Conservation (phyloP, 441 rosid genomes). For the Gossypium trilobum region DNA sequence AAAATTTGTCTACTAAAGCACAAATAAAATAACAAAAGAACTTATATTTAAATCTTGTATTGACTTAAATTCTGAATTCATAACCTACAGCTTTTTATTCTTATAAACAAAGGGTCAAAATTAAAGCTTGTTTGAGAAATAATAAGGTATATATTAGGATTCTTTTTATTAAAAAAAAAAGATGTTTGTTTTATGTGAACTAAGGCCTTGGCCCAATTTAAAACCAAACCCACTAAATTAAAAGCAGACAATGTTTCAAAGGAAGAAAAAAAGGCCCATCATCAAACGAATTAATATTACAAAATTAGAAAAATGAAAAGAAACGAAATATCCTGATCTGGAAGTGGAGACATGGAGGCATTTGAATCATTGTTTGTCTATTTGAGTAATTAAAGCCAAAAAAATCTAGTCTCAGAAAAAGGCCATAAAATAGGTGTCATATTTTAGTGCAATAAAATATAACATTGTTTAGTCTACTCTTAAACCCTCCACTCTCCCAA, state of each 20-base stretch:
- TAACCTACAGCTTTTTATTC: no score
- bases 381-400: background rate
- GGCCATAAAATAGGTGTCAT: background rate
- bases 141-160: no score
- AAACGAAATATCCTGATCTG: background rate
- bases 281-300: background rate
- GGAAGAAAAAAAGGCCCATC: background rate
- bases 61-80: no score
- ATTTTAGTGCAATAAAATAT: background rate
- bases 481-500: constrained; percentile 22
- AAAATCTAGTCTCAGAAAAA: background rate
- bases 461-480: background rate
- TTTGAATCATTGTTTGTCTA: constrained; percentile 9
- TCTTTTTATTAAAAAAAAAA: no score
- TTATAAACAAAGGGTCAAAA: no score
- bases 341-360: constrained; percentile 5
- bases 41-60: no score
- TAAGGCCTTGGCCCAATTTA: background rate
- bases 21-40: no score
- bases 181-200: background rate
- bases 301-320: no score
- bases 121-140: no score
- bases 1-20: no score
- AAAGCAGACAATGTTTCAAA: background rate
- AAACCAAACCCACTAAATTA: background rate